A percentile compares a stretch with the other conserved stretches of the same genome.
Conservation (phyloP, 805 yeast genomes). For the Yarrowia hollandica region DNA sequence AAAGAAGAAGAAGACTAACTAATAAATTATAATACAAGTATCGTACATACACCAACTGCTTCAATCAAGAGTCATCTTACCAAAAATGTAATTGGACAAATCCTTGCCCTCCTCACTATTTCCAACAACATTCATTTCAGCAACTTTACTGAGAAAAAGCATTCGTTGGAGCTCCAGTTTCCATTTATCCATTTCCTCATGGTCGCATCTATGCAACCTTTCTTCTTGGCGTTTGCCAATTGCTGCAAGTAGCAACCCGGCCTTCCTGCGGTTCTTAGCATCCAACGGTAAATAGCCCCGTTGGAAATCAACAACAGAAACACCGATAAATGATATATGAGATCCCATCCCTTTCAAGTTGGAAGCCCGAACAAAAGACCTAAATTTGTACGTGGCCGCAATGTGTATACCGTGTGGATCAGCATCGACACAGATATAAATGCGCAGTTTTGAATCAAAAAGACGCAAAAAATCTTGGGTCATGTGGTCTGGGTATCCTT, state of each 20-base stretch:
- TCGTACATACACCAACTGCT: too few relatives aligned
- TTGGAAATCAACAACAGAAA: slow-evolving; percentile 45
- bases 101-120: slow-evolving; percentile 24
- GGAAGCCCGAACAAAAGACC: slow-evolving; percentile 32
- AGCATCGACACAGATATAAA: slow-evolving; percentile 57
- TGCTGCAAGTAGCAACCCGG: slow-evolving; percentile 31
- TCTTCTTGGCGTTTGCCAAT: background rate
- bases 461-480: slow-evolving; percentile 48
- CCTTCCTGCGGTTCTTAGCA: slow-evolving; percentile 38
- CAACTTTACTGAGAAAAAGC: slow-evolving; percentile 51
- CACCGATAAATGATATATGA: slow-evolving; percentile 45
- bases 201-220: background rate
- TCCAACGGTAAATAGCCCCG: slow-evolving; percentile 40
- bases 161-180: slow-evolving; percentile 56
- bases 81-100: slow-evolving; percentile 33
- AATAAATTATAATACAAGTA: background rate
- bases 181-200: slow-evolving; percentile 32
- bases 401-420: slow-evolving; percentile 66
- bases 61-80: background rate
- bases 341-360: slow-evolving; percentile 7
- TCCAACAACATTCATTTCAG: slow-evolving; percentile 55
- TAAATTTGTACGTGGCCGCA: slow-evolving; percentile 42
- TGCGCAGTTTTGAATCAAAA: slow-evolving; percentile 42
- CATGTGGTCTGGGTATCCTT: slow-evolving; percentile 64
- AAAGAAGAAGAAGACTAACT: slow-evolving; percentile 35